These are phyloP conservation scores for Aspergillus mulundensis DNA, from an alignment of 495 filamentous ascomycete genomes.

Conservation along the genomic window DNA sequence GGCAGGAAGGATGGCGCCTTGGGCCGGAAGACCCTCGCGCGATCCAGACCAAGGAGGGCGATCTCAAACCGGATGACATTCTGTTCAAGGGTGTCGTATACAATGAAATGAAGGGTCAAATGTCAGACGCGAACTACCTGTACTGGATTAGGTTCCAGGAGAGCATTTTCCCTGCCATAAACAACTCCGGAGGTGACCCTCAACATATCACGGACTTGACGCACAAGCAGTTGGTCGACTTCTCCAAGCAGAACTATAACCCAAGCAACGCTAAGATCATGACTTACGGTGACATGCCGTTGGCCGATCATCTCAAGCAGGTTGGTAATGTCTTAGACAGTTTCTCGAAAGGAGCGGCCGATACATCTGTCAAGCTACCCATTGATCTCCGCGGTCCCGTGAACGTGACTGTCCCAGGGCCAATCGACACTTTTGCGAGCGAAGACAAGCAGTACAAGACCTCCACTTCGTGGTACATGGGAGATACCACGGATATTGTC, in stretches of 20 bases:
- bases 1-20: conserved; percentile 93
- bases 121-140: conserved; percentile 94
- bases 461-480: conserved; percentile 87
- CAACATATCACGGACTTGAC: conserved; percentile 94
- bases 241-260: conserved; percentile 89
- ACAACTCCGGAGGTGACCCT: conserved; percentile 95
- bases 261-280: conserved; percentile 93
- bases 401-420: conserved; percentile 69
- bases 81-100: conserved; percentile 99
- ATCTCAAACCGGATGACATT: conserved; percentile 45
- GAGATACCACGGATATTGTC: conserved; percentile 71
- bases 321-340: conserved; percentile 65
- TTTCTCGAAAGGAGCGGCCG: conserved; percentile 65
- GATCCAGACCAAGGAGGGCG: conserved; percentile 37
- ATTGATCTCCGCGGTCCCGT: conserved; percentile 68
- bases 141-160: conserved; percentile 94
- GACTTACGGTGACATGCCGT: conserved; percentile 91
- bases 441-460: conserved; percentile 87
- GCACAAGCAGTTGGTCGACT: conserved; percentile 76
- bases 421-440: conserved; percentile 82
- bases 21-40: conserved; percentile 82
- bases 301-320: conserved; percentile 72
- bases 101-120: conserved; percentile 99
- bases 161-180: conserved; percentile 85
- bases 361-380: conserved; percentile 69